Evolutionary conservation across 345 rosid genomes (phyloP).

Genomic region (Lepidium sativum): DNA sequence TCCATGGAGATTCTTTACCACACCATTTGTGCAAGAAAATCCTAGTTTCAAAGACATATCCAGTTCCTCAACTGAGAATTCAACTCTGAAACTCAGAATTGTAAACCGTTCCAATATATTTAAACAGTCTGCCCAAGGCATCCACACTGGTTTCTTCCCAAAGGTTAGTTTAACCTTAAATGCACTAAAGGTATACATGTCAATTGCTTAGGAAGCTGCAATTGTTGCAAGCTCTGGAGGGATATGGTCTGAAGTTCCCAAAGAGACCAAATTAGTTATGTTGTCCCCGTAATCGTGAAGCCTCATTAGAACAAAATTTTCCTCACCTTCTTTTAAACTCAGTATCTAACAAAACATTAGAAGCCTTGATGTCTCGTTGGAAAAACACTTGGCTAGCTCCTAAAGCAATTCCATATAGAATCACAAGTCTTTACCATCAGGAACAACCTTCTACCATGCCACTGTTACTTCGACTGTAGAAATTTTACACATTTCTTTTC

Average conservation of each 20-base stretch:
- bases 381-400: not conserved
- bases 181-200: not conserved
- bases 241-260: not conserved
- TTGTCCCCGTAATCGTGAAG: too few relatives aligned
- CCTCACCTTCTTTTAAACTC: too few relatives aligned
- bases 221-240: not conserved
- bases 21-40: slow-evolving; percentile 10
- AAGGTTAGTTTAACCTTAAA: not conserved
- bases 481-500: not conserved
- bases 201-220: not conserved
- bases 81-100: not conserved
- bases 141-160: not conserved
- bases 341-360: too few relatives aligned
- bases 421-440: not conserved
- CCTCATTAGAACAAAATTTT: too few relatives aligned
- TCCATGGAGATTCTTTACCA: slow-evolving; percentile 22
- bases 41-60: slow-evolving; percentile 20
- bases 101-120: not conserved
- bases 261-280: not conserved
- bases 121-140: too few relatives aligned
- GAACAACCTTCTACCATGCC: not conserved
- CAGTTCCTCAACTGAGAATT: not conserved
- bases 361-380: not conserved
- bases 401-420: not conserved
- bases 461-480: not conserved